Evolutionary conservation across 169 alveolate genomes (phyloP), one percentile per base, ranked within the genome.

Genomic region (Cryptosporidium tyzzeri): DNA sequence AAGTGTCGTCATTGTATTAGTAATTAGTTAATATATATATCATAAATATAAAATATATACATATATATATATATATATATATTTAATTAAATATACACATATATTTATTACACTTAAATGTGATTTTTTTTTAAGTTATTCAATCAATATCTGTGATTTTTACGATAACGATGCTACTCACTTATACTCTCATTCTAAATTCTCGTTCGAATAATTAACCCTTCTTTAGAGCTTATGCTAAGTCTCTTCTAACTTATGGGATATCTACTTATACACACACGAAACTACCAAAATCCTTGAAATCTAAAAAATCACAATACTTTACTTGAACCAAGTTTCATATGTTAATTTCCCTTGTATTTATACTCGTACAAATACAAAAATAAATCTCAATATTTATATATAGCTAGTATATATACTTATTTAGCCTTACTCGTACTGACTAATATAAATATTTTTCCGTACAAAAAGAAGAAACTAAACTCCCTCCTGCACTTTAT

Each of bases 231-330:
- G 50, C 75, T 59, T 80, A 80, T 80, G 89, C 89, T 80, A 80
- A 80, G 59, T 80, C 89, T 80, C 89, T 80, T 80, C 89, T 80
- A 73, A 80, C 89, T 80, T 80, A 80, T 80, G 45, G 89, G 67
- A 65, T 80, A 80, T 80, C 89, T 80, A 80, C 89, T 80, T 80
- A 80, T 80, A 62, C 73, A 80, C 75, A 80, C 89, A 80, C 73
- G 89, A 80, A 80, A 80, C 89, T 80, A 80, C 89, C 89, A 80
- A 59, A 80, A 62, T 80, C 75, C 80, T 80, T 80, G 89, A 35
- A 80, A 80, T 80, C 89, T 80, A 80, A 80, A 50, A 65, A 59
- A 80, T 62, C 59, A 62, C 68, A 80, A 67, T 59, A 35, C 58
- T 62, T 58, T 65, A 80, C 89, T 67, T 80, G 86, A 73, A 73